These are phyloP conservation scores for Aspergillus chevalieri DNA, from an alignment of 2,329 filamentous ascomycete species.

Conservation along the genomic window DNA sequence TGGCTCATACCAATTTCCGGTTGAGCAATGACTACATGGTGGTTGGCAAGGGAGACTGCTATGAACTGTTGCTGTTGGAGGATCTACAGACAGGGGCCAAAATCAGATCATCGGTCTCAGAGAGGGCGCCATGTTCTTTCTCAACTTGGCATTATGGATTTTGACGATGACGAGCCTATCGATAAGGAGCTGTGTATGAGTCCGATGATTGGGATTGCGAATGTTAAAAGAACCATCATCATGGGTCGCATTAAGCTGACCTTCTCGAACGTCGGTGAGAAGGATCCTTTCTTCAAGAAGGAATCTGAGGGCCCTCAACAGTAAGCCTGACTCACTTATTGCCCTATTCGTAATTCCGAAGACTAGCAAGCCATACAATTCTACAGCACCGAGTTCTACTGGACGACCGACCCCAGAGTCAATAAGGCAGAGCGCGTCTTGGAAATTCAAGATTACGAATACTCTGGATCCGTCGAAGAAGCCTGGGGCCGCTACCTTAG, in stretches of 20 bases:
- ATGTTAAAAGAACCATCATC: constrained; percentile 5
- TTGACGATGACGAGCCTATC: no score
- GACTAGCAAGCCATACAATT: not conserved
- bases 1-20: constrained; percentile 6
- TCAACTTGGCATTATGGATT: no score
- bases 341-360: not conserved
- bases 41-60: constrained; percentile 1
- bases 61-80: constrained; percentile 3
- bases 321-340: not conserved
- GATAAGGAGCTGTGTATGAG: constrained; percentile 1
- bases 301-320: not conserved
- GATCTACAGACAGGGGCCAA: constrained; percentile 6
- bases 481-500: constrained; percentile 9
- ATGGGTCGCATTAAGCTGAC: constrained; percentile 1
- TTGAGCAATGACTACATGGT: constrained; percentile 12
- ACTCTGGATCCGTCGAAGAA: constrained; percentile 7
- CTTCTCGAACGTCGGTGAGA: not conserved
- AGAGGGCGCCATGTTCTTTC: not conserved
- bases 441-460: constrained; percentile 5
- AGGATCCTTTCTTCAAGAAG: not conserved
- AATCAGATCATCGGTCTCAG: not conserved
- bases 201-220: constrained; percentile 8
- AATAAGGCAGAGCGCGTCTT: constrained; percentile 2
- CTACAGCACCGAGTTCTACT: not conserved
- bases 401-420: not conserved